phyloP scores from a whole-genome alignment of 345 rosid species.

The Brassica carinata region DNA sequence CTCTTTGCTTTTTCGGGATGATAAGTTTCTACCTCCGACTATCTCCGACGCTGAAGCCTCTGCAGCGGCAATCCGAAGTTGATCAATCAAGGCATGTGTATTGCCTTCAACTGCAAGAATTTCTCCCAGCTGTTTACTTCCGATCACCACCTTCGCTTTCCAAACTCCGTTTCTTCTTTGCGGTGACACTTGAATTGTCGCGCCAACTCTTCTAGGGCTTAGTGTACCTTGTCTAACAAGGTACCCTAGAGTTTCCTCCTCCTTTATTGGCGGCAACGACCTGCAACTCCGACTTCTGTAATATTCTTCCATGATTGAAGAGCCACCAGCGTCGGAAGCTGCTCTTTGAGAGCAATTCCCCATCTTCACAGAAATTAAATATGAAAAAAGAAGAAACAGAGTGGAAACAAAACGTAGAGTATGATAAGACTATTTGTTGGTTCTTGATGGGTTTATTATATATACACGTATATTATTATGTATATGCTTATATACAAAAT shows the following conservation, averaged over 20 bases:
- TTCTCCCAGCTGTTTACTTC: conserved; percentile 60
- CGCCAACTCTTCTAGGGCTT: conserved; percentile 27
- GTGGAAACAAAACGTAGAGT: conserved; percentile 15
- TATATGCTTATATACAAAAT: neutral
- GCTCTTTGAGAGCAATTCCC: conserved; percentile 38
- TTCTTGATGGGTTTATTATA: conserved; percentile 20
- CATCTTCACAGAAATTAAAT: conserved; percentile 15
- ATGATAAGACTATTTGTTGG: conserved; percentile 1
- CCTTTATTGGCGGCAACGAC: conserved; percentile 21
- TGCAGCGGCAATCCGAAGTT: conserved; percentile 69
- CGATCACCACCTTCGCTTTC: conserved; percentile 74
- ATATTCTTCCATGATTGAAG: conserved; percentile 21
- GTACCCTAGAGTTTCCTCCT: conserved; percentile 34
- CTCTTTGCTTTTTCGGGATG: conserved; percentile 7
- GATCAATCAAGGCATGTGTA: conserved; percentile 71
- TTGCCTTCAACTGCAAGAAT: conserved; percentile 65
- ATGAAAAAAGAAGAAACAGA: neutral
- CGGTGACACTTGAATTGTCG: conserved; percentile 53
- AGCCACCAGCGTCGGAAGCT: conserved; percentile 23
- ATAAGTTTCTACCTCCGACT: conserved; percentile 9
- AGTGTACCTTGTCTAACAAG: conserved; percentile 49
- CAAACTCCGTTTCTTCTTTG: conserved; percentile 62
- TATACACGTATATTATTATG: conserved; percentile 1
- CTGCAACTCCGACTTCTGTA: conserved; percentile 2
- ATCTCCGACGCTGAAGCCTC: conserved; percentile 28